These are phyloP conservation scores for Cercophora newfieldiana DNA, from an alignment of 495 filamentous ascomycete genomes.

Conservation along the genomic window DNA sequence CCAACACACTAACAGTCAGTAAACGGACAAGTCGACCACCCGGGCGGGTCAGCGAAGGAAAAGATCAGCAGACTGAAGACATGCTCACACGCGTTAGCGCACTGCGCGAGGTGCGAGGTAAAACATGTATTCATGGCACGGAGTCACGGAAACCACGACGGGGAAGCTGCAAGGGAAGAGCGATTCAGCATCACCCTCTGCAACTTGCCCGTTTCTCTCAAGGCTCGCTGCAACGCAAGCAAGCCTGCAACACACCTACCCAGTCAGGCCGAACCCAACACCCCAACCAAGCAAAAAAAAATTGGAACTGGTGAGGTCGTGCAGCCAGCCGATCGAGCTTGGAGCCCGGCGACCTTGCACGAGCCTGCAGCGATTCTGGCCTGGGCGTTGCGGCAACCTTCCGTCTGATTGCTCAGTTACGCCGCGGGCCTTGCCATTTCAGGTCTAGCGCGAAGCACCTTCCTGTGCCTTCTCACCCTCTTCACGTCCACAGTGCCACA, in stretches of 20 bases:
- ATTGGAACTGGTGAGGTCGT: neutral
- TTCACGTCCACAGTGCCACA: constrained; percentile 25
- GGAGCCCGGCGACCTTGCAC: constrained; percentile 23
- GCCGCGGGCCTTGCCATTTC: constrained; percentile 21
- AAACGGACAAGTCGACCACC: neutral
- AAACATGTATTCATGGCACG: neutral
- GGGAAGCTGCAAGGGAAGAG: constrained; percentile 1
- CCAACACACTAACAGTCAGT: neutral
- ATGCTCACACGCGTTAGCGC: neutral
- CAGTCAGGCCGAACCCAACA: constrained; percentile 4
- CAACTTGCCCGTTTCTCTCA: constrained; percentile 26
- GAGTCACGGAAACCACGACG: neutral
- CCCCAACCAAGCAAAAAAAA: neutral
- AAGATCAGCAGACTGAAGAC: neutral
- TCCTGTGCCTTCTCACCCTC: constrained; percentile 19
- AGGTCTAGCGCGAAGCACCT: constrained; percentile 24
- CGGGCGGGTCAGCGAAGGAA: neutral
- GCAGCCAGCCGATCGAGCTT: constrained; percentile 20
- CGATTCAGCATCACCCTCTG: constrained; percentile 10
- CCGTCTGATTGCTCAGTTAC: constrained; percentile 33
- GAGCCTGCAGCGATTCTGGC: constrained; percentile 19
- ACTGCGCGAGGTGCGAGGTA: neutral
- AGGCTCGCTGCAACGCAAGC: neutral
- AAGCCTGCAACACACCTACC: constrained; percentile 2
- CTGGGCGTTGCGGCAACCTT: constrained; percentile 26